Percentiles rank a stretch among this genome's conserved stretches.
phyloP scores from a whole-genome alignment of 345 rosid species.

The Arabidopsis thaliana region TAIR10.1 NC_003074.8:4922501-4923000 shows the following conservation, averaged over 20 bases:
- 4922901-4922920: constrained; percentile 42
- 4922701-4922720: constrained; percentile 31
- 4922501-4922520: constrained; percentile 9
- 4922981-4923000: constrained; percentile 44
- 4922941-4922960: constrained; percentile 45
- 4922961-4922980: constrained; percentile 29
- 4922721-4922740: constrained; percentile 45
- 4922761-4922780: constrained; percentile 56
- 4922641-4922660: constrained; percentile 47
- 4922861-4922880: neutral
- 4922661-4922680: constrained; percentile 45
- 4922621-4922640: constrained; percentile 50
- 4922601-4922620: constrained; percentile 58
- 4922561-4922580: constrained; percentile 17
- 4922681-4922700: constrained; percentile 35
- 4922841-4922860: constrained; percentile 2
- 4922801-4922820: constrained; percentile 3
- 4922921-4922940: constrained; percentile 46
- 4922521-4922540: neutral
- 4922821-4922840: neutral
- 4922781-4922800: constrained; percentile 53
- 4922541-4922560: constrained; percentile 1
- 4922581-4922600: constrained; percentile 50
- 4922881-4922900: neutral
- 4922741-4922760: constrained; percentile 53